phyloP scores from a whole-genome alignment of 164 flowering plant species.

The Nelumbo lutea region DNA sequence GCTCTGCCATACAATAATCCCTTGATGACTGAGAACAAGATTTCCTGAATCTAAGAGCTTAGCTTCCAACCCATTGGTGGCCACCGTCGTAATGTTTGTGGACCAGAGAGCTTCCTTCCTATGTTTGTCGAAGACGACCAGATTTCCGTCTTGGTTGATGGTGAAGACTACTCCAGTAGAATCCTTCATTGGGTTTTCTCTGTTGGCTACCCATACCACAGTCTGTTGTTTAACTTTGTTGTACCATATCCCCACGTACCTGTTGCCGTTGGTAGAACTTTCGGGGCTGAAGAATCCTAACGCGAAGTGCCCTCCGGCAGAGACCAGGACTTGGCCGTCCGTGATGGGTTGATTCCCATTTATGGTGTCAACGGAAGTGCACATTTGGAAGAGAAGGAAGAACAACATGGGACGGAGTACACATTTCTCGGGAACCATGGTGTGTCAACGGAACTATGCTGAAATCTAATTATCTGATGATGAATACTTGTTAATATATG shows the following conservation, averaged over 20 bases:
- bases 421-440: no score
- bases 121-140: conserved; percentile 10
- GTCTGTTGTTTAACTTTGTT: neutral
- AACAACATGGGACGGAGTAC: no score
- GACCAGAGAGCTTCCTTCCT: conserved; percentile 18
- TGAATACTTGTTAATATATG: no score
- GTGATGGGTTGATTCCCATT: neutral
- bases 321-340: conserved; percentile 28
- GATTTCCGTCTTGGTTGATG: conserved; percentile 18
- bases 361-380: neutral
- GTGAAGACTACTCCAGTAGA: neutral
- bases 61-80: conserved; percentile 13
- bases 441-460: no score
- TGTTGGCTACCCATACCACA: neutral
- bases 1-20: neutral
- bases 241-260: neutral
- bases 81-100: conserved; percentile 18
- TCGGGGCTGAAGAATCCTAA: conserved; percentile 48
- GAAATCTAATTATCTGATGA: no score
- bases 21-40: conserved; percentile 20
- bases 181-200: neutral
- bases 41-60: conserved; percentile 48
- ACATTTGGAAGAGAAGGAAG: neutral
- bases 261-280: conserved; percentile 1
- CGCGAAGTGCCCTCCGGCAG: conserved; percentile 20